Base-by-base conservation (phyloP, 2,329 filamentous ascomycete genomes). In the Fusarium guadeloupense region DNA sequence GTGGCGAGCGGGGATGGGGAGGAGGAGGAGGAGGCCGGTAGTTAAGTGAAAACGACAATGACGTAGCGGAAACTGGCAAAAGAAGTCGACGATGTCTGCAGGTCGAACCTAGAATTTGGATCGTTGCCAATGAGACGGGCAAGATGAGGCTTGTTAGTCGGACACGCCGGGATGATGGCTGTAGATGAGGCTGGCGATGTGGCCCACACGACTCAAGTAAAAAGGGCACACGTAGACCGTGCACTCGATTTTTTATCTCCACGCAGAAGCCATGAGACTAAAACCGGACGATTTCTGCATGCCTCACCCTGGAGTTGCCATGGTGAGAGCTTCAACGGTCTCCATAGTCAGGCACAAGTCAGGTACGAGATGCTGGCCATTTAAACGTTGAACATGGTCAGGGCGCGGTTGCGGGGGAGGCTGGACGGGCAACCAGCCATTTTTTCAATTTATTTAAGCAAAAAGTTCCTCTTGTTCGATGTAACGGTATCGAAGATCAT, bases 101-200 rank as follows among this genome's bases (percentile, higher is more conserved):
- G 40, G 48, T 39, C 19, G 50, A 38, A 46, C 52, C 42, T 44
- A 38, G 17, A 31, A 40, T 28, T 19, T 23, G 39, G 52, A 69
- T 69, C 67, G 62, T 59, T 60, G 47, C 57, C 57, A 67, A 64
- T 67, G 54, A 60, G 38, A 54, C 23, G 51, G 48, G 40, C 35
- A 39, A 58, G 44, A 50, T 51, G 59, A 67, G 52, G 53, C 44
- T 26, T 42, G 26, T 48, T 21, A 64, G 34, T 10, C 25, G 25
- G 25, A 5, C 25, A 26, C 8, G 25, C 67, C 33, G 39, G 67
- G 67, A 69, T 70, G 25, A 69, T 69, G 67, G 67, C 47, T 69
- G 67, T 60, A 67, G 41, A 50, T 64, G 63, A 68, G 63, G 60
- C 61, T 68, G 67, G 64, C 51, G 49, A 46, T 43, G 34, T 23